Evolutionary conservation across 345 rosid genomes (phyloP), one percentile per base, ranked within the genome.

Genomic region (Boechera retrofracta): DNA sequence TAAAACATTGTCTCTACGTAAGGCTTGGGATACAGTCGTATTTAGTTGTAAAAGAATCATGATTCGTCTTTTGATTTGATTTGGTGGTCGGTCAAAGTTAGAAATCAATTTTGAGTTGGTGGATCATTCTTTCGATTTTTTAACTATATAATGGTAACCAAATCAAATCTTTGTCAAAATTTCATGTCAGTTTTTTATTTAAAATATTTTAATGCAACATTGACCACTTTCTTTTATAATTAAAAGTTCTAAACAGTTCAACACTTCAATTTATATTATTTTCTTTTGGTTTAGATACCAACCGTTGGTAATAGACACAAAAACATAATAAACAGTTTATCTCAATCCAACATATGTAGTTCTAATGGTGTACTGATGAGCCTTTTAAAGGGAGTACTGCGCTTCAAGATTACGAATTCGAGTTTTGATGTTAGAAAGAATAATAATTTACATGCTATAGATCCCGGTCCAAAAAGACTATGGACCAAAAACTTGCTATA

Each of bases 21-120:
- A 64, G 13, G 47, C 33, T 63, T 16, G 41, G 16, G 36, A 64
- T 33, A 15, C 5, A 32, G 36, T 33, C 66, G 49, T 60, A 59
- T 60, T 45, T 71, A 39, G 52, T 53, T 24, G 48, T 59, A 60
- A 59, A 47, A 58, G 57, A 45, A 48, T 45, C 49, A 12, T 52
- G 28, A 54, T 54, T 33, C 71, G 47, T 64, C 44, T 42, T 56
- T 10, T 59, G 45, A 3, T 59, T 35, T 9, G 11, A 48, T 48
- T 29, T 66, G 51, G 44, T 64, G 39, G 38, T 64, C 12, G 44
- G 38, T 42, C 67, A 42, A 63, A 42, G 35, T 29, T 26, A 7
- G 8, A 64, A 26, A 64, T 26, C 21, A 28, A 28, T 42, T 28
- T 28, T 64, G 35, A 44, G 31, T 64, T 8, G 39, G 35, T 64